phyloP scores from a whole-genome alignment of 1,284 basidiomycete genomes.

The Ustilago nuda region DNA sequence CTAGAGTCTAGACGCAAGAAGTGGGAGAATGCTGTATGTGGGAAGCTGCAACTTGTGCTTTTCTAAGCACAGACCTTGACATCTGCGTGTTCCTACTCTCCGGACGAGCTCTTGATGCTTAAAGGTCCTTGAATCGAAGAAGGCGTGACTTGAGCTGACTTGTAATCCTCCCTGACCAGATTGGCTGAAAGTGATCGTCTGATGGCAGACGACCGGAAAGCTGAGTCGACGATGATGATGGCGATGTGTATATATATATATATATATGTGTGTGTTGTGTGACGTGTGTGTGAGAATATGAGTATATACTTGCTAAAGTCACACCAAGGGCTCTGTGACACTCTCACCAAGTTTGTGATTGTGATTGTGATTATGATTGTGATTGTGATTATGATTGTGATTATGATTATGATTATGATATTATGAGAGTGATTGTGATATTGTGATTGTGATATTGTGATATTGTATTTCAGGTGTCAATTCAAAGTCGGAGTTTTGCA shows the following conservation, averaged over 20 bases:
- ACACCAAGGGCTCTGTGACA: neutral
- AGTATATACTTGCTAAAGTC: constrained; percentile 1
- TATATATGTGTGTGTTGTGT: neutral
- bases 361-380: neutral
- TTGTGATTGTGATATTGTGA: neutral
- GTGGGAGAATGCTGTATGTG: neutral
- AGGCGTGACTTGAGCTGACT: neutral
- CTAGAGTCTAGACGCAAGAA: neutral
- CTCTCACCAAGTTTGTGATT: neutral
- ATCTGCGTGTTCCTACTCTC: constrained; percentile 2
- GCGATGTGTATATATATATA: neutral
- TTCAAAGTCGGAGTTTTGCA: constrained; percentile 7
- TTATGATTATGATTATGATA: neutral
- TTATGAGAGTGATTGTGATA: neutral
- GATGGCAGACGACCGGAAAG: neutral
- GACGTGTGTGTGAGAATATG: neutral
- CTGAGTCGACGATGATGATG: neutral
- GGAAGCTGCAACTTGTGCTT: constrained; percentile 3
- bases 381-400: neutral
- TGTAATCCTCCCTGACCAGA: neutral
- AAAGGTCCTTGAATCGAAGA: neutral
- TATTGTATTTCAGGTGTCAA: constrained; percentile 14
- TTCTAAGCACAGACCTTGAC: constrained; percentile 23
- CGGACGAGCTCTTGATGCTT: neutral
- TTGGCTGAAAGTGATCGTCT: neutral